A percentile compares a stretch with the other conserved stretches of the same genome.
These are phyloP conservation scores for Cryptococcus hybrid DNA, from an alignment of 1,284 basidiomycete genomes.

Conservation along the genomic window DNA sequence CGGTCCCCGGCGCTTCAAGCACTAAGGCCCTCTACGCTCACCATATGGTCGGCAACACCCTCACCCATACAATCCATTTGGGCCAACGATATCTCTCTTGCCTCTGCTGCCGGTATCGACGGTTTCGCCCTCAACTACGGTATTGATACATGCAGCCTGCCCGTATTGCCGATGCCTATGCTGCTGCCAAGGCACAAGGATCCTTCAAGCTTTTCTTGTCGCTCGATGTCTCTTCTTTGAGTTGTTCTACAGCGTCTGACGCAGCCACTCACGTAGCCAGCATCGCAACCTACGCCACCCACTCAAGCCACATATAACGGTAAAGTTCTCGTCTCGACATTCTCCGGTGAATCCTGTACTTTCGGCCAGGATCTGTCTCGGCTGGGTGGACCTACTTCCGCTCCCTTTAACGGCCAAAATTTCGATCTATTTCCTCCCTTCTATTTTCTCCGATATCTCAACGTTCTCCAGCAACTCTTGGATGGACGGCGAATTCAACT, in stretches of 20 bases:
- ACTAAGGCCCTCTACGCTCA: constrained; percentile 43
- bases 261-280: constrained; percentile 58
- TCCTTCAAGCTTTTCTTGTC: constrained; percentile 72
- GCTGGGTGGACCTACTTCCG: constrained; percentile 38
- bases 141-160: constrained; percentile 62
- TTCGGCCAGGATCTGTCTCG: constrained; percentile 58
- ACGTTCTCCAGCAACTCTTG: constrained; percentile 28
- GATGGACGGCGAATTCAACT: constrained; percentile 51
- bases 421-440: constrained; percentile 45
- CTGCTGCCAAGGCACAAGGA: constrained; percentile 43
- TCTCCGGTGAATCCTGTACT: constrained; percentile 67
- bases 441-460: constrained; percentile 40
- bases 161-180: constrained; percentile 64
- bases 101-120: constrained; percentile 53
- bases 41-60: constrained; percentile 49
- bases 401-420: constrained; percentile 13
- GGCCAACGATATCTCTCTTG: constrained; percentile 45
- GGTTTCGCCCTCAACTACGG: constrained; percentile 68
- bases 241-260: constrained; percentile 59
- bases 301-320: constrained; percentile 60
- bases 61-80: constrained; percentile 38
- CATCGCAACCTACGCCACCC: constrained; percentile 59
- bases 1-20: constrained; percentile 3
- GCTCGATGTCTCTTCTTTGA: constrained; percentile 45
- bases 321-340: constrained; percentile 68